Evolutionary conservation across 1,284 basidiomycete genomes (phyloP), one percentile per base, ranked within the genome.

Genomic region (Papiliotrema laurentii): DNA sequence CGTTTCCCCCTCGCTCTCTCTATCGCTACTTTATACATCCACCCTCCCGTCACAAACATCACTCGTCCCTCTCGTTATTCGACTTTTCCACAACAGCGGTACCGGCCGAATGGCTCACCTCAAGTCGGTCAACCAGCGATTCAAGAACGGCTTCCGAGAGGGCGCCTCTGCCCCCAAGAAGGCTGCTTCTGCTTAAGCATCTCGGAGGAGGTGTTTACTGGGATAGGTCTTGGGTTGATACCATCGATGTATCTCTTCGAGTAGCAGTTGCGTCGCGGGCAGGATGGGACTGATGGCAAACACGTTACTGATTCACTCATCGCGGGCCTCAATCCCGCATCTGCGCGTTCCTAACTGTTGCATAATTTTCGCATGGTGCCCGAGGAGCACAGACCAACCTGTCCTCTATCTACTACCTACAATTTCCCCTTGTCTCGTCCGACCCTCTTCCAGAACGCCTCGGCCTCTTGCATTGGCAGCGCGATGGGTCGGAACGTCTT

Each of bases 101-200:
- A 93, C 94, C 64, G 94, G 94, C 62, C 84, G 94, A 71, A 96
- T 97, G 92, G 80, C 81, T 61, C 84, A 93, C 83, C 83, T 98
- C 77, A 96, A 93, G 83, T 76, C 80, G 51, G 92, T 96, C 45
- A 83, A 85, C 61, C 83, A 89, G 71, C 83, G 89, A 66, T 94
- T 94, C 85, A 97, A 97, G 87, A 97, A 97, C 75, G 94, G 93
- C 53, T 73, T 63, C 73, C 87, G 89, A 73, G 89, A 92, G 79
- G 89, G 90, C 75, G 87, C 84, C 47, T 53, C 68, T 39, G 77
- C 77, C 49, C 69, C 71, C 66, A 76, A 77, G 72, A 78, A 77
- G 73, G 60, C 72, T 45, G 58, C 60, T 49, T 64, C 68, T 55
- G 69, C 71, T 61, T 64, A 52, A 40, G 40, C 43, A 16, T 16